Evolutionary conservation across 176 grass and related monocot genomes (phyloP), one percentile per base, ranked within the genome.

Genomic region (Juncus inflexus): DNA sequence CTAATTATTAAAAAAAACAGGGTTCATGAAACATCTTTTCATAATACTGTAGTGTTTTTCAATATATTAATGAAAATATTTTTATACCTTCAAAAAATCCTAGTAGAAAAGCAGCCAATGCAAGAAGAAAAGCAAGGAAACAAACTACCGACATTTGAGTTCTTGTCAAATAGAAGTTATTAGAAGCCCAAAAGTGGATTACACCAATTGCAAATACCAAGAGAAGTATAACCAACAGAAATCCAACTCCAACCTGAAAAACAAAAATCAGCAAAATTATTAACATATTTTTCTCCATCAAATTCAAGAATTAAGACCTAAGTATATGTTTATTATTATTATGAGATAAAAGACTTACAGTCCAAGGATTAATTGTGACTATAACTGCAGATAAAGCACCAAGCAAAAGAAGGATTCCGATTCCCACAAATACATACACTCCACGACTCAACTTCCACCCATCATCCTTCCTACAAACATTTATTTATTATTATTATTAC

Each of bases 161-260:
- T 62, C 94, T 89, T 59, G 94, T 99, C 82, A 99, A 81, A 84
- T 90, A 99, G 83, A 99, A 99, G 74, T 92, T 99, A 73, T 99
- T 99, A 16, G 85, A 99, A 79, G 89, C 77, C 94, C 94, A 99
- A 65, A 91, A 99, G 69, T 99, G 94, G 60, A 88, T 84, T 70
- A 92, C 94, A 52, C 83, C 85, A 55, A 99, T 90, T 79, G 86
- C 85, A 84, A 99, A 89, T 58, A 86, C 77, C 65, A 99, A 58
- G 79, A 99, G 84, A 63, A 99, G 68, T 66, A 90, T 83, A 63
- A 79, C 85, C 62, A 99, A 83, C 15, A 99, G 94, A 62, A 84
- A 92, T 70, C 88, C 85, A 68, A 90, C 94, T 52, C 88, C 94
- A 73, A 99, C 94, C 94, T 99, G 79, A 52, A 15, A 74, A 74